These are phyloP conservation scores for Neoarthrinium moseri DNA, from an alignment of 2,329 filamentous ascomycete genomes.

Conservation along the genomic window DNA sequence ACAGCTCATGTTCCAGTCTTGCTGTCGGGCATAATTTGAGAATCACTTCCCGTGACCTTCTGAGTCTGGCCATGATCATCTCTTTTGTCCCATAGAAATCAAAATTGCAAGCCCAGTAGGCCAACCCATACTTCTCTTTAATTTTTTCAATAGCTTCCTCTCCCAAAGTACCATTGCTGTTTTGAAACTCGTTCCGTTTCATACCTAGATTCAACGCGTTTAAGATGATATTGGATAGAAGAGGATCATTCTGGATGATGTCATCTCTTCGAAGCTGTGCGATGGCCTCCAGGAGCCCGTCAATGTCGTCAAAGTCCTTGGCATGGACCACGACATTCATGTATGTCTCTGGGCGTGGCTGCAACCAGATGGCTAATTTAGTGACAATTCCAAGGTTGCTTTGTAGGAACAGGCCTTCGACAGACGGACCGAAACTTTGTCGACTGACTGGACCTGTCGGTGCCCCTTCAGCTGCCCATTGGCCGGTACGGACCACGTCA, in stretches of 20 bases:
- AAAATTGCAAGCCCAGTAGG: neutral
- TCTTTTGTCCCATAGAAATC: neutral
- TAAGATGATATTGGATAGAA: neutral
- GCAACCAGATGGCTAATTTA: neutral
- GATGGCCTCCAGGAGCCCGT: neutral
- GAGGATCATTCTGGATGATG: neutral
- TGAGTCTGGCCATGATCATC: neutral
- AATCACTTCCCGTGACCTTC: neutral
- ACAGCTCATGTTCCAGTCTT: neutral
- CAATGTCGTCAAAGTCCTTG: neutral
- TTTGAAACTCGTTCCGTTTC: neutral
- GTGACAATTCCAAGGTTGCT: neutral
- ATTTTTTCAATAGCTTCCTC: neutral
- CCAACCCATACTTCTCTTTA: neutral
- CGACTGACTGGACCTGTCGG: neutral
- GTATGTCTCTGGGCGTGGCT: neutral
- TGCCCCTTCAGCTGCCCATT: constrained; percentile 20
- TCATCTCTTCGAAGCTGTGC: neutral
- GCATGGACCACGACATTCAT: neutral
- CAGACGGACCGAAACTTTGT: neutral
- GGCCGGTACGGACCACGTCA: constrained; percentile 41
- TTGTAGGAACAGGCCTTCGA: neutral
- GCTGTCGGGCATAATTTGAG: neutral
- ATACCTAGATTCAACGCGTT: neutral
- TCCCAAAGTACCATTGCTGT: neutral